Evolutionary conservation across 2,329 filamentous ascomycete species (phyloP).

Genomic region (Beauveria varroae): DNA sequence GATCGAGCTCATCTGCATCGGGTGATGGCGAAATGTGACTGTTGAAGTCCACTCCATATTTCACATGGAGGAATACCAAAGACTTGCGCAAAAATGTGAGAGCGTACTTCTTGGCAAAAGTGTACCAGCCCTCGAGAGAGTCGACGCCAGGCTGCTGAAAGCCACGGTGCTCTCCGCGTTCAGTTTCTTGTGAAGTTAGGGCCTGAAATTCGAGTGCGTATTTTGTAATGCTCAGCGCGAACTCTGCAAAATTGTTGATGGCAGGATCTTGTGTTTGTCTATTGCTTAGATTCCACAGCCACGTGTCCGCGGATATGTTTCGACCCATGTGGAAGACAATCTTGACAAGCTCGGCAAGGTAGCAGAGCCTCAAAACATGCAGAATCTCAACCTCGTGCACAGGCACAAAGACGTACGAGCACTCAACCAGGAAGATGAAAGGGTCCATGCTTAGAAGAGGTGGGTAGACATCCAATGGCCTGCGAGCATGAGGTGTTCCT

Average conservation of each 20-base stretch:
- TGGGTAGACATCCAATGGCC: slow-evolving; percentile 38
- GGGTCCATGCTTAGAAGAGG: slow-evolving; percentile 62
- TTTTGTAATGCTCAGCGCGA: slow-evolving; percentile 42
- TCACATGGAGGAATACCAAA: slow-evolving; percentile 75
- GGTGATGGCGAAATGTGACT: slow-evolving; percentile 55
- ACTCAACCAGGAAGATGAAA: slow-evolving; percentile 77
- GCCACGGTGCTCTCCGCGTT: slow-evolving; percentile 34
- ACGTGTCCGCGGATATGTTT: slow-evolving; percentile 44
- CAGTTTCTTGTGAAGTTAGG: slow-evolving; percentile 21
- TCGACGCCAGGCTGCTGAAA: slow-evolving; percentile 50
- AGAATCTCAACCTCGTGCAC: slow-evolving; percentile 65
- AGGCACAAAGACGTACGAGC: slow-evolving; percentile 61
- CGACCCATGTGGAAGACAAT: slow-evolving; percentile 55
- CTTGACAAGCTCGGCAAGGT: slow-evolving; percentile 85
- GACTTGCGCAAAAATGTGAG: slow-evolving; percentile 85
- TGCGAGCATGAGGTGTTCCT: slow-evolving; percentile 31
- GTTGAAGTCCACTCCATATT: slow-evolving; percentile 82
- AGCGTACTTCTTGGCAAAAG: slow-evolving; percentile 71
- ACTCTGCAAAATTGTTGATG: slow-evolving; percentile 48
- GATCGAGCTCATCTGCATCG: slow-evolving; percentile 70
- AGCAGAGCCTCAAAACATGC: slow-evolving; percentile 78
- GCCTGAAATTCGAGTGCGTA: slow-evolving; percentile 35
- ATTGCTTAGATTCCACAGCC: slow-evolving; percentile 38
- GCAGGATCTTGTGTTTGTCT: slow-evolving; percentile 36
- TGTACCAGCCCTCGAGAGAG: slow-evolving; percentile 46